Evolutionary conservation across 2,329 filamentous ascomycete genomes (phyloP), one percentile per base, ranked within the genome.

Genomic region (Ophiocordyceps robertsii): DNA sequence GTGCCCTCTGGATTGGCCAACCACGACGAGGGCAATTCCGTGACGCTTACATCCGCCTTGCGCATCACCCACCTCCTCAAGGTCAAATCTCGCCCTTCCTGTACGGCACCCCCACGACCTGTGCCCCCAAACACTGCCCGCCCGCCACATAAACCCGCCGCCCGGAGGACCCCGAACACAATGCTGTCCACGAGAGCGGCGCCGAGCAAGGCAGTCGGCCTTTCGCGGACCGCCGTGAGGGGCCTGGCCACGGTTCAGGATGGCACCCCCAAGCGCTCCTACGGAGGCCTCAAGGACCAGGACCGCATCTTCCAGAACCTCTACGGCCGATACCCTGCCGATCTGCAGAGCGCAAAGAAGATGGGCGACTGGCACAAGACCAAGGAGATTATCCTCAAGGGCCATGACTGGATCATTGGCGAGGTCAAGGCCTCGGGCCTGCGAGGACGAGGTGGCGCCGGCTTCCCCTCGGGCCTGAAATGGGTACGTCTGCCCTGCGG

Each of bases 281-380:
- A 93, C 65, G 88, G 92, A 56, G 88, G 87, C 45, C 75, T 98
- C 55, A 84, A 80, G 68, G 92, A 98, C 64, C 88, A 96, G 70
- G 92, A 98, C 69, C 82, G 92, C 57, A 98, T 98, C 67, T 98
- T 98, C 70, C 89, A 94, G 71, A 98, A 98, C 69, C 75, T 98
- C 46, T 98, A 98, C 70, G 82, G 87, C 57, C 87, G 92, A 61
- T 87, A 86, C 68, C 88, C 87, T 41, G 76, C 88, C 49, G 89
- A 95, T 64, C 69, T 98, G 54, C 90, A 92, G 72, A 87, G 80
- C 60, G 89, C 92, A 42, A 89, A 87, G 81, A 95, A 94, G 70
- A 94, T 94, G 75, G 92, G 92, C 55, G 92, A 96, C 66, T 98
- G 92, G 92, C 80, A 98, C 72, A 95, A 93, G 76, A 98, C 92